A percentile compares a stretch with the other conserved stretches of the same genome.
phyloP scores from a whole-genome alignment of 441 rosid genomes.

The Jatropha multifida region DNA sequence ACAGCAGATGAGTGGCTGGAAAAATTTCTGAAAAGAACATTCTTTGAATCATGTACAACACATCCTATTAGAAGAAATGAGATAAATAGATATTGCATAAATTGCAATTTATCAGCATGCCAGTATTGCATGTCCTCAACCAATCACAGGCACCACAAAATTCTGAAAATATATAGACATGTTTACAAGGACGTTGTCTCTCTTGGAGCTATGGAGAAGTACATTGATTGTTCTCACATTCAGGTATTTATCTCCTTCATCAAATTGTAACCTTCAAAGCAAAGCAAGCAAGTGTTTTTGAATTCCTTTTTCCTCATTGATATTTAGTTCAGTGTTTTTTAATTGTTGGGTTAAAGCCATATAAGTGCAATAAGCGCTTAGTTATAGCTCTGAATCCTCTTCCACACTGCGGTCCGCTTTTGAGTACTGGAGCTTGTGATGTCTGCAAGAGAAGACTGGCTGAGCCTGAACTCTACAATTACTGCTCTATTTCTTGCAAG shows the following conservation, averaged over 20 bases:
- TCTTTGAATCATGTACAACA: slow-evolving; percentile 33
- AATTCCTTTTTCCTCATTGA: no score
- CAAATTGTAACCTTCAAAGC: not conserved
- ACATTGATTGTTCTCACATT: slow-evolving; percentile 38
- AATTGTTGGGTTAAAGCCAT: slow-evolving; percentile 28
- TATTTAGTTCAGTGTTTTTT: not conserved
- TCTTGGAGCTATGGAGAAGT: slow-evolving; percentile 35
- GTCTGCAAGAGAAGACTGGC: slow-evolving; percentile 36
- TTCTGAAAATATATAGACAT: slow-evolving; percentile 43
- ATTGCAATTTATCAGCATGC: slow-evolving; percentile 35
- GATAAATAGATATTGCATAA: slow-evolving; percentile 38
- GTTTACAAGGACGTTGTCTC: slow-evolving; percentile 45
- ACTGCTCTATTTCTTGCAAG: slow-evolving; percentile 50
- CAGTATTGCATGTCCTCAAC: slow-evolving; percentile 39
- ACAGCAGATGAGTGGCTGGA: slow-evolving; percentile 17
- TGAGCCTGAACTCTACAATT: slow-evolving; percentile 32
- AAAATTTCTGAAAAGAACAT: slow-evolving; percentile 28
- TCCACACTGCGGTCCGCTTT: slow-evolving; percentile 36
- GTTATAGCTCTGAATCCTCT: slow-evolving; percentile 45
- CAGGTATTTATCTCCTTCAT: slow-evolving; percentile 23
- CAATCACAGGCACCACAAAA: slow-evolving; percentile 35
- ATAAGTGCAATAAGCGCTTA: slow-evolving; percentile 43
- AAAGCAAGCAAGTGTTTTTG: no score
- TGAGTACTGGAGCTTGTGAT: slow-evolving; percentile 26
- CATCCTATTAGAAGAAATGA: slow-evolving; percentile 43